These are phyloP conservation scores for Funneliformis mosseae DNA, from an alignment of 192 early-diverging fungal genomes.

Conservation along the genomic window DNA sequence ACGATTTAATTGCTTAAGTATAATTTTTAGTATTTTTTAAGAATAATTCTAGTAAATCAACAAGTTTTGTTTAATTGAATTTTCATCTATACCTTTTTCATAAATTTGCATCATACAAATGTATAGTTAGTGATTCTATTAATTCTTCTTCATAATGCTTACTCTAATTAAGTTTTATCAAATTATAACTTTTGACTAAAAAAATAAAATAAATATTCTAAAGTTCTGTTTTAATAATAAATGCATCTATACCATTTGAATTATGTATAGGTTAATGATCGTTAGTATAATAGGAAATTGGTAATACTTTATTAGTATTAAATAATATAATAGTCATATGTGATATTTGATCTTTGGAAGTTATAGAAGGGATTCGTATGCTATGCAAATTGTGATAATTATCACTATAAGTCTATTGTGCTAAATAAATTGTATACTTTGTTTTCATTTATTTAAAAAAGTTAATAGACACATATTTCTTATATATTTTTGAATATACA, in stretches of 20 bases:
- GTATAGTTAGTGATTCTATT: background rate
- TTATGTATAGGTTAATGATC: background rate
- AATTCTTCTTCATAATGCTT: background rate
- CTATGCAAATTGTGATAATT: background rate
- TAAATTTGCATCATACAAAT: slow-evolving; percentile 12
- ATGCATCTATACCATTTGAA: background rate
- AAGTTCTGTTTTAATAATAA: background rate
- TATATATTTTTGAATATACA: too few relatives aligned
- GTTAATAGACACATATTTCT: too few relatives aligned
- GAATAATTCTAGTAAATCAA: background rate
- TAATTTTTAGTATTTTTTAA: slow-evolving; percentile 13
- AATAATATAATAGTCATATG: slow-evolving; percentile 1
- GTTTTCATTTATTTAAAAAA: too few relatives aligned
- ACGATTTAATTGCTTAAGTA: too few relatives aligned
- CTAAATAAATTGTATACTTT: too few relatives aligned
- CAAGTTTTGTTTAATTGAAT: background rate
- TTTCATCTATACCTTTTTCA: background rate
- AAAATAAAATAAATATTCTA: background rate
- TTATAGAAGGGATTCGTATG: background rate
- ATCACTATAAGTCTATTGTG: background rate
- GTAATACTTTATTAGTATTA: background rate
- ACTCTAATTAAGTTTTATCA: background rate
- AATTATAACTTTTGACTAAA: slow-evolving; percentile 1
- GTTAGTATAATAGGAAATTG: background rate
- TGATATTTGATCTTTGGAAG: background rate